phyloP scores from a whole-genome alignment of 2,329 filamentous ascomycete species.

The Aschersonia sp. region DNA sequence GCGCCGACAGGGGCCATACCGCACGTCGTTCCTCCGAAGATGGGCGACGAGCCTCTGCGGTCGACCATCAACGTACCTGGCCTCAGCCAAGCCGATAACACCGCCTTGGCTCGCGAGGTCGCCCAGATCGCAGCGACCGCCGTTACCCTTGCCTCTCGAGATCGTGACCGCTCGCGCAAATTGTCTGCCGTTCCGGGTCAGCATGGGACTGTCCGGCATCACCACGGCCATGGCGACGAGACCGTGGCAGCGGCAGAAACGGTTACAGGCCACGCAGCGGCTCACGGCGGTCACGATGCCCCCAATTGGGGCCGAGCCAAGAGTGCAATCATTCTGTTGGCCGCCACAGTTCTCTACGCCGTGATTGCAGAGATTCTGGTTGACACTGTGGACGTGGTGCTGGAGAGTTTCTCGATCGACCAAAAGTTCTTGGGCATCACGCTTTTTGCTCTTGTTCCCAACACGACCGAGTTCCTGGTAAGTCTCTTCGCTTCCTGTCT shows the following conservation, averaged over 20 bases:
- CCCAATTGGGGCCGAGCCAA: constrained; percentile 94
- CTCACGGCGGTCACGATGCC: constrained; percentile 77
- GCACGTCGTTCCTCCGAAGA: constrained; percentile 66
- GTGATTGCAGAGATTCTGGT: constrained; percentile 94
- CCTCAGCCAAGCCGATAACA: constrained; percentile 70
- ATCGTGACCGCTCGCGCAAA: constrained; percentile 31
- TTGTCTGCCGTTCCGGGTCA: constrained; percentile 16
- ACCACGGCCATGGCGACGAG: constrained; percentile 17
- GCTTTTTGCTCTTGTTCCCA: constrained; percentile 88
- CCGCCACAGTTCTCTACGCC: constrained; percentile 85
- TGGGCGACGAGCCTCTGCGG: constrained; percentile 23
- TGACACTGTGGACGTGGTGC: constrained; percentile 90
- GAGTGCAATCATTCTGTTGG: constrained; percentile 77
- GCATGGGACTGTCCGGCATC: constrained; percentile 13
- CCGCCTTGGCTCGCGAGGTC: constrained; percentile 67
- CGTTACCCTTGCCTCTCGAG: constrained; percentile 71
- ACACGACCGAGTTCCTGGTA: constrained; percentile 94
- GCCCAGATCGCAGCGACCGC: constrained; percentile 90
- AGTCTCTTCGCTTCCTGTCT: constrained; percentile 13
- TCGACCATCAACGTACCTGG: constrained; percentile 45
- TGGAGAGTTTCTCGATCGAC: constrained; percentile 80
- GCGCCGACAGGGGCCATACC: constrained; percentile 37
- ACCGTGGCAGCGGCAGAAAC: constrained; percentile 14
- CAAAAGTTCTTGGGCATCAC: constrained; percentile 97
- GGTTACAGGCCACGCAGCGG: constrained; percentile 17